phyloP scores from a whole-genome alignment of 306 rosid species.

The Lupinus albus region DNA sequence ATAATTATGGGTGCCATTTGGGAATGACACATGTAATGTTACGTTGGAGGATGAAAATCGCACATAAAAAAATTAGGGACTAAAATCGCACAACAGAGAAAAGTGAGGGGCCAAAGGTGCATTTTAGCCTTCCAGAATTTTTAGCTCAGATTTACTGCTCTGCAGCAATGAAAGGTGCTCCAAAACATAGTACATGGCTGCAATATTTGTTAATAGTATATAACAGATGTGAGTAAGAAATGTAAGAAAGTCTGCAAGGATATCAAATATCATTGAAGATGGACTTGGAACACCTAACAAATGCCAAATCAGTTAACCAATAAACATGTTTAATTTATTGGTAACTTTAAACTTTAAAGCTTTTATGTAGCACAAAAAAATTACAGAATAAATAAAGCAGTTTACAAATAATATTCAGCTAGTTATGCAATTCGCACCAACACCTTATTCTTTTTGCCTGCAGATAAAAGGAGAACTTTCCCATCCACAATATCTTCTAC shows the following conservation, averaged over 20 bases:
- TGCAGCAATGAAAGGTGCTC: constrained; percentile 28
- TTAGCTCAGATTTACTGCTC: background rate
- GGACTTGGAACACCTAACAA: background rate
- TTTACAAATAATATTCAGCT: constrained; percentile 38
- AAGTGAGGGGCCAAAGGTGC: too few species aligned
- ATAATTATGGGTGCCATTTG: too few species aligned
- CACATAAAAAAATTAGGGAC: too few species aligned
- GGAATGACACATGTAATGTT: too few species aligned
- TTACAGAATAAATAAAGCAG: constrained; percentile 26
- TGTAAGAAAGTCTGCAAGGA: background rate
- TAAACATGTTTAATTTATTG: background rate
- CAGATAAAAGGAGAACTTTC: constrained; percentile 82
- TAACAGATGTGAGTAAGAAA: constrained; percentile 12
- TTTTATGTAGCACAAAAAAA: constrained; percentile 23
- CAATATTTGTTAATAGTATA: constrained; percentile 3
- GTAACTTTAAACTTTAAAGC: background rate
- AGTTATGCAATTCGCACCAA: constrained; percentile 68
- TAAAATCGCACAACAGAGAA: too few species aligned
- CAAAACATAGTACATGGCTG: constrained; percentile 9
- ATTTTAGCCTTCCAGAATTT: too few species aligned
- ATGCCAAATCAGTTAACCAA: constrained; percentile 10
- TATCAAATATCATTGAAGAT: background rate
- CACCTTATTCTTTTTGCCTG: constrained; percentile 96
- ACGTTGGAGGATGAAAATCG: too few species aligned
- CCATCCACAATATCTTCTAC: constrained; percentile 82